Evolutionary conservation across 1,284 basidiomycete genomes (phyloP).

Genomic region (Takashimella tepidaria): DNA sequence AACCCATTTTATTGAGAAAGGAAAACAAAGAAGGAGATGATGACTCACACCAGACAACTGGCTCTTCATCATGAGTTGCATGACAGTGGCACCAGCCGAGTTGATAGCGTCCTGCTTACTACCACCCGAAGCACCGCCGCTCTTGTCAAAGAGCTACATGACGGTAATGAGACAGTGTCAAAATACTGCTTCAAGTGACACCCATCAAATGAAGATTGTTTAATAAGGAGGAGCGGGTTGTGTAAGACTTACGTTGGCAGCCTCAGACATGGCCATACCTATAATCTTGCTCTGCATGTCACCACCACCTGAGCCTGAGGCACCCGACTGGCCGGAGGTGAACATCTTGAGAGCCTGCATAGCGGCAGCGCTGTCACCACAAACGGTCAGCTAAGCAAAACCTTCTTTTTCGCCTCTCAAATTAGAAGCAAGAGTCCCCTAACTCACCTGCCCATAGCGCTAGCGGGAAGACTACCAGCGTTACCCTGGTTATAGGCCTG

Average conservation of each 20-base stretch:
- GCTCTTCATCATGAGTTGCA: constrained; percentile 64
- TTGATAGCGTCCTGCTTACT: constrained; percentile 77
- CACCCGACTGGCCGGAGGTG: constrained; percentile 52
- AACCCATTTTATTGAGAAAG: no score
- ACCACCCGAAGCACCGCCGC: constrained; percentile 59
- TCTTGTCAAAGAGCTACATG: constrained; percentile 62
- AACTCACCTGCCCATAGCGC: constrained; percentile 54
- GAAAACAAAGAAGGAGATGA: no score
- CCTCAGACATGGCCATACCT: constrained; percentile 73
- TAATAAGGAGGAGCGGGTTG: background rate
- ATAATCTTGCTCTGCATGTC: constrained; percentile 56
- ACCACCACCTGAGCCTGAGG: constrained; percentile 46
- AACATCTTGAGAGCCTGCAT: constrained; percentile 59
- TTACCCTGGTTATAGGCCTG: constrained; percentile 54
- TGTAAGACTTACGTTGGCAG: constrained; percentile 36
- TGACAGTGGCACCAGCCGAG: constrained; percentile 72
- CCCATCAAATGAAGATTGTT: no score
- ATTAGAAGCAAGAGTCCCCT: background rate
- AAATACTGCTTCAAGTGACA: background rate
- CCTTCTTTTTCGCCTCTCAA: background rate
- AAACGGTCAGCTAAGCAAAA: no score
- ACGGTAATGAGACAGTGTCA: no score
- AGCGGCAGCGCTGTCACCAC: constrained; percentile 61
- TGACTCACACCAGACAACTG: constrained; percentile 43
- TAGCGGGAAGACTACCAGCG: constrained; percentile 54